These are phyloP conservation scores for Helicostylum pulchrum DNA, from an alignment of 192 early-diverging fungal genomes.

Conservation along the genomic window DNA sequence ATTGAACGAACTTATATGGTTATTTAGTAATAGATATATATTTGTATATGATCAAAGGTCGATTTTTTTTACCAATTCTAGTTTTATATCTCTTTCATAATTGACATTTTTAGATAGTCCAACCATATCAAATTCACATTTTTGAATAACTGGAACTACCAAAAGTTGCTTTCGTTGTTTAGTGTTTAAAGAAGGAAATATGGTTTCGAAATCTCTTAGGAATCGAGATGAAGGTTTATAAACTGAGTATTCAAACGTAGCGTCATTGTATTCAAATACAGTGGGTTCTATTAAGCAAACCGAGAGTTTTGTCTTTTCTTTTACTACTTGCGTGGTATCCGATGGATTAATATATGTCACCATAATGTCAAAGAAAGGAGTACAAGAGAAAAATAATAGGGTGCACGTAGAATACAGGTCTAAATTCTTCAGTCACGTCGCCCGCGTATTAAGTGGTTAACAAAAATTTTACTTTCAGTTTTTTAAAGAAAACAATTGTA, in stretches of 20 bases:
- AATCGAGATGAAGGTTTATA: constrained; percentile 50
- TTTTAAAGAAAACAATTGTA: no score
- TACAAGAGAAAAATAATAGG: no score
- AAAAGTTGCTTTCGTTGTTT: constrained; percentile 49
- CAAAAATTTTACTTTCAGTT: no score
- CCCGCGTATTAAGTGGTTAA: no score
- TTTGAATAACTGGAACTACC: constrained; percentile 82
- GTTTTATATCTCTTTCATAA: constrained; percentile 75
- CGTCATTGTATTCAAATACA: constrained; percentile 17
- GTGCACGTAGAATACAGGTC: no score
- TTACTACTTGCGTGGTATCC: neutral
- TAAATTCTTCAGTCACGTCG: no score
- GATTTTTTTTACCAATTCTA: constrained; percentile 60
- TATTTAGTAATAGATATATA: neutral
- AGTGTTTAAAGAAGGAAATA: constrained; percentile 62
- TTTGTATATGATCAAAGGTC: neutral
- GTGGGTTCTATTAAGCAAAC: constrained; percentile 17
- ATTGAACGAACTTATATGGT: constrained; percentile 60
- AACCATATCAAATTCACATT: constrained; percentile 72
- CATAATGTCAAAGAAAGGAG: no score
- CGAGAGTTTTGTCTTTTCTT: constrained; percentile 5
- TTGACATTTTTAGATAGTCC: constrained; percentile 66
- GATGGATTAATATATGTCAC: no score
- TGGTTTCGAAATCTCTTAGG: constrained; percentile 62
- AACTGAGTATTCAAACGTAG: constrained; percentile 47